Evolutionary conservation across 106 monocot species (phyloP).

Genomic region (Dioscorea alata): DNA sequence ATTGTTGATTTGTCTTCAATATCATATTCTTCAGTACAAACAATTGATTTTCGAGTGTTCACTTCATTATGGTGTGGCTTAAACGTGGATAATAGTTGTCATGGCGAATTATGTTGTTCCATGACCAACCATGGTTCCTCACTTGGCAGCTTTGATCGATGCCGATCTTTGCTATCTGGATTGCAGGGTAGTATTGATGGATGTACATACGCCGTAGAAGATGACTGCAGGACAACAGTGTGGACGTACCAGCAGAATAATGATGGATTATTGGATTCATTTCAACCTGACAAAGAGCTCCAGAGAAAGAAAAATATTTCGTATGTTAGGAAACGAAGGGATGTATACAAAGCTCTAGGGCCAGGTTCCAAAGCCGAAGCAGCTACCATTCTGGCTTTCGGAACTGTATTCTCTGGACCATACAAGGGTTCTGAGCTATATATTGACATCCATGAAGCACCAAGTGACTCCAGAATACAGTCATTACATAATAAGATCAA

Average conservation of each 20-base stretch:
- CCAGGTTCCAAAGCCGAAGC: constrained; percentile 52
- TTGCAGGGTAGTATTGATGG: constrained; percentile 22
- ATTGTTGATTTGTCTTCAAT: constrained; percentile 66
- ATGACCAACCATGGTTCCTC: constrained; percentile 18
- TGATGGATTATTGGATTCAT: constrained; percentile 58
- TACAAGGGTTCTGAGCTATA: constrained; percentile 77
- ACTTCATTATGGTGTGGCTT: constrained; percentile 64
- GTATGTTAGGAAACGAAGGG: constrained; percentile 61
- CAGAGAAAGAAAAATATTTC: constrained; percentile 64
- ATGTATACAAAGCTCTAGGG: constrained; percentile 68
- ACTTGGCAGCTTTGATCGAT: constrained; percentile 24
- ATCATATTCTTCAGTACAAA: constrained; percentile 28
- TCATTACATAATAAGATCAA: constrained; percentile 43
- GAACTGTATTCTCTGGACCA: constrained; percentile 61
- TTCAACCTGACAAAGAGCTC: constrained; percentile 67
- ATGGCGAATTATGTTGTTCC: constrained; percentile 39
- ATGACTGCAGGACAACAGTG: constrained; percentile 92
- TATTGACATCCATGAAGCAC: constrained; percentile 70
- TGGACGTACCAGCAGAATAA: constrained; percentile 81
- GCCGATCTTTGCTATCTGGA: constrained; percentile 61
- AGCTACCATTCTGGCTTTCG: constrained; percentile 64
- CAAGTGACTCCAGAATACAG: constrained; percentile 35
- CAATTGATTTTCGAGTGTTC: constrained; percentile 84
- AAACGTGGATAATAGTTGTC: constrained; percentile 45
- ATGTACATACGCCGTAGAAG: constrained; percentile 67